phyloP scores from a whole-genome alignment of 495 filamentous ascomycete species.

The Pyronema omphalodes region DNA sequence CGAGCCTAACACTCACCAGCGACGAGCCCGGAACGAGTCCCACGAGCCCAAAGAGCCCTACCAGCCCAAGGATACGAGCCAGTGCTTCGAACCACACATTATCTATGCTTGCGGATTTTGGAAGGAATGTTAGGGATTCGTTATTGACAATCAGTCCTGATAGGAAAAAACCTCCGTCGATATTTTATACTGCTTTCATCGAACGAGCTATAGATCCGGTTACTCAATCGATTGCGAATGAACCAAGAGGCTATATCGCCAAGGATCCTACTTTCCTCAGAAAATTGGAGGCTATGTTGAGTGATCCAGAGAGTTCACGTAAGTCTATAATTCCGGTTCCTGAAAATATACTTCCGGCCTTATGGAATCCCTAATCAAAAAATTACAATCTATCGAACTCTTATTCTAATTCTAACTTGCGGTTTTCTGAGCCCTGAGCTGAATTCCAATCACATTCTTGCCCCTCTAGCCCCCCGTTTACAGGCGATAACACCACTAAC shows the following conservation, averaged over 20 bases:
- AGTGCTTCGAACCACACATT: too few species aligned
- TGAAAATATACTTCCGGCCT: neutral
- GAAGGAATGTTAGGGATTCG: too few species aligned
- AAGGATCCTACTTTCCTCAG: slow-evolving; percentile 20
- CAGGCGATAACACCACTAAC: neutral
- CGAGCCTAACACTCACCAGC: too few species aligned
- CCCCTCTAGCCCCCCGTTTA: neutral
- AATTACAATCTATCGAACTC: neutral
- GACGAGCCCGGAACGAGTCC: too few species aligned
- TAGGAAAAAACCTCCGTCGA: slow-evolving; percentile 14
- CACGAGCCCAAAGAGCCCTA: too few species aligned
- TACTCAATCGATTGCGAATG: slow-evolving; percentile 18
- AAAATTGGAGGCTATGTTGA: slow-evolving; percentile 19
- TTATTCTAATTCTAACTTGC: neutral
- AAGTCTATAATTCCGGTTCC: slow-evolving; percentile 5
- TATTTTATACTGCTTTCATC: slow-evolving; percentile 18
- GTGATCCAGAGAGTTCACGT: slow-evolving; percentile 17
- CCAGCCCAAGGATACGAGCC: too few species aligned
- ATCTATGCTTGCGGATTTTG: too few species aligned
- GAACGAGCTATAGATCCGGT: slow-evolving; percentile 13
- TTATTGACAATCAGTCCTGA: slow-evolving; percentile 3
- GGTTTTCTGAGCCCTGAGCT: too few species aligned
- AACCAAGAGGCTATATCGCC: slow-evolving; percentile 18
- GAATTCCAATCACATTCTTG: neutral
- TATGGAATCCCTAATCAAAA: neutral